phyloP scores from a whole-genome alignment of 2,329 filamentous ascomycete species.

The Pseudocercospora pini-densiflorae region DNA sequence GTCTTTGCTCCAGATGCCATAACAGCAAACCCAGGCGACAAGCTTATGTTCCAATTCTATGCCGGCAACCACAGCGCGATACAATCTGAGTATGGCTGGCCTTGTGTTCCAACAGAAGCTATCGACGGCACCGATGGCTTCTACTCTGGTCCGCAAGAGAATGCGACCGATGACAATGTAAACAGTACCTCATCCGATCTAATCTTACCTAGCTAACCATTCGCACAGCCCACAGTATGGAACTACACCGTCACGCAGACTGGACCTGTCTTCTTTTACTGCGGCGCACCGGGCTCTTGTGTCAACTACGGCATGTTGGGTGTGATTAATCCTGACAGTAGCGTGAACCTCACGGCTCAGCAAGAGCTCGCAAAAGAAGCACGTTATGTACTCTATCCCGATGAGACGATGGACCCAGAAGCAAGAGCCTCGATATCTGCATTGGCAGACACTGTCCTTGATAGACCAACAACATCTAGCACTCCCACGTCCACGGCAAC shows the following conservation, averaged over 20 bases:
- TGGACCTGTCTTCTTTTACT: constrained; percentile 71
- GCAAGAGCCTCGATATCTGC: constrained; percentile 9
- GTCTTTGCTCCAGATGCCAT: constrained; percentile 42
- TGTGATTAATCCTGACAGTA: constrained; percentile 66
- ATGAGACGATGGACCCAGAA: not conserved
- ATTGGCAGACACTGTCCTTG: not conserved
- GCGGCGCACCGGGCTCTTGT: constrained; percentile 69
- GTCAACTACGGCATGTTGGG: constrained; percentile 71
- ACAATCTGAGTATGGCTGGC: constrained; percentile 44
- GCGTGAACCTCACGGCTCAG: constrained; percentile 32
- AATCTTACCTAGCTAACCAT: not conserved
- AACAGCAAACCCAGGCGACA: constrained; percentile 44
- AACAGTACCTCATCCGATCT: not conserved
- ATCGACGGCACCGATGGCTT: constrained; percentile 26
- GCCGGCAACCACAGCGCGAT: constrained; percentile 48
- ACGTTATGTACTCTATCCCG: not conserved
- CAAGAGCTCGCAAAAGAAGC: constrained; percentile 27
- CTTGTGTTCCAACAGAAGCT: constrained; percentile 43
- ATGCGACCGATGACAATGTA: constrained; percentile 3
- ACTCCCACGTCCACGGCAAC: not conserved
- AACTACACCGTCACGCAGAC: constrained; percentile 60
- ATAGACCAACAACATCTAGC: not conserved
- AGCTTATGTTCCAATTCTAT: constrained; percentile 48
- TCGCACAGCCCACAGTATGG: constrained; percentile 30
- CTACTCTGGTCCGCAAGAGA: constrained; percentile 23